Evolutionary conservation across 1,284 basidiomycete species (phyloP).

Genomic region (Meira nashicola): DNA sequence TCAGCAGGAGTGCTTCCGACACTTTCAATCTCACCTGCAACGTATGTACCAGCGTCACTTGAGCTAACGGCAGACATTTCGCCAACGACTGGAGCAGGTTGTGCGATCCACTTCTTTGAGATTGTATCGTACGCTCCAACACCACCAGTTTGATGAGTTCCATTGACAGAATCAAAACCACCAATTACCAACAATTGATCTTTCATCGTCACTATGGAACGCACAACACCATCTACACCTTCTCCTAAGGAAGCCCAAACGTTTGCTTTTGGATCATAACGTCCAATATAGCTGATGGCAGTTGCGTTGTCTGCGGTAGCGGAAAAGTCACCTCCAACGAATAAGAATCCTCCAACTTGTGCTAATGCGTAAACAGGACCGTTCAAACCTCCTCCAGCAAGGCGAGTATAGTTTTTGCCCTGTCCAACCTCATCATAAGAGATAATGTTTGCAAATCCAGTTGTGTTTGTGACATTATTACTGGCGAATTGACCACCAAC

Average conservation of each 20-base stretch:
- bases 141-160: constrained; percentile 60
- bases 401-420: constrained; percentile 53
- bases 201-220: constrained; percentile 43
- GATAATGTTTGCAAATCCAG: constrained; percentile 65
- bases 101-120: constrained; percentile 62
- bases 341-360: constrained; percentile 59
- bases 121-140: constrained; percentile 73
- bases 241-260: constrained; percentile 68
- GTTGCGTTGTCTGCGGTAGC: constrained; percentile 63
- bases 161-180: constrained; percentile 64
- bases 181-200: constrained; percentile 68
- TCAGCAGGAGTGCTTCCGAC: constrained; percentile 53
- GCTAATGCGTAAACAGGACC: constrained; percentile 42
- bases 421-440: constrained; percentile 62
- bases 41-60: constrained; percentile 51
- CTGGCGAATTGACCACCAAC: constrained; percentile 71
- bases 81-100: constrained; percentile 56
- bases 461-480: constrained; percentile 1
- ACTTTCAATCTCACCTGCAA: constrained; percentile 56
- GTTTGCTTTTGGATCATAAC: constrained; percentile 67
- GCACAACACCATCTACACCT: constrained; percentile 74
- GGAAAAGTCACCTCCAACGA: constrained; percentile 78
- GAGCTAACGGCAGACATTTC: constrained; percentile 66
- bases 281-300: constrained; percentile 60
- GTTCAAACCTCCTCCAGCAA: constrained; percentile 51